Evolutionary conservation across 768 basidiomycete species (phyloP).

Genomic region (Agrocybe pediades): DNA sequence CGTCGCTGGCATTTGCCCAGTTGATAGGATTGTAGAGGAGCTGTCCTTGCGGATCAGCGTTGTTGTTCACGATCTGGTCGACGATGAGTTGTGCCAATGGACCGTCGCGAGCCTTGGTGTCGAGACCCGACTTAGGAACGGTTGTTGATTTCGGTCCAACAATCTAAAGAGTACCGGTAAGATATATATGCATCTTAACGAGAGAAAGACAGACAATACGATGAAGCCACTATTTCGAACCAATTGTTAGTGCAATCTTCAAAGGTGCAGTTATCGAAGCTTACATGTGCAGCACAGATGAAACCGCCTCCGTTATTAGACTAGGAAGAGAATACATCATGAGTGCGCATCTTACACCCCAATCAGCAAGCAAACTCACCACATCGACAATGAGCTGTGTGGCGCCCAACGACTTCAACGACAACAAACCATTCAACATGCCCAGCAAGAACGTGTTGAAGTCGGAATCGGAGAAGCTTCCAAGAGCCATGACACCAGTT

Average conservation of each 20-base stretch:
- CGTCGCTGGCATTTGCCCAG: slow-evolving; percentile 48
- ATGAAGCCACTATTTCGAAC: slow-evolving; percentile 39
- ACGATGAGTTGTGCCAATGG: slow-evolving; percentile 54
- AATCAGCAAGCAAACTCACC: slow-evolving; percentile 32
- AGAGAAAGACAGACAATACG: slow-evolving; percentile 37
- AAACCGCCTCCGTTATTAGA: slow-evolving; percentile 57
- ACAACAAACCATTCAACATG: slow-evolving; percentile 47
- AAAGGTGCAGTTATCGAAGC: slow-evolving; percentile 15
- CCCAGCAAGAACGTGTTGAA: slow-evolving; percentile 43
- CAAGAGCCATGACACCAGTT: slow-evolving; percentile 60
- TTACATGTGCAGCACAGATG: slow-evolving; percentile 61
- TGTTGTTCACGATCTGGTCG: slow-evolving; percentile 37
- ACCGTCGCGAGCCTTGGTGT: slow-evolving; percentile 51
- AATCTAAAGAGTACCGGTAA: slow-evolving; percentile 33
- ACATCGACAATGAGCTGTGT: slow-evolving; percentile 61
- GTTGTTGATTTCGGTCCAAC: slow-evolving; percentile 53
- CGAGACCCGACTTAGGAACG: slow-evolving; percentile 56
- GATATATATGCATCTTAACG: background rate
- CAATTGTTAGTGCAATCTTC: background rate
- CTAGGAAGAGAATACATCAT: slow-evolving; percentile 21
- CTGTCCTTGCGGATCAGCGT: slow-evolving; percentile 42
- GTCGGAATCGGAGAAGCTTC: slow-evolving; percentile 53
- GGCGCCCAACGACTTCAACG: slow-evolving; percentile 52
- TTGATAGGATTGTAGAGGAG: slow-evolving; percentile 52
- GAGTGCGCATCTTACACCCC: background rate